Conservation (phyloP, 164 flowering plant genomes). For the Warburgia ugandensis region DNA sequence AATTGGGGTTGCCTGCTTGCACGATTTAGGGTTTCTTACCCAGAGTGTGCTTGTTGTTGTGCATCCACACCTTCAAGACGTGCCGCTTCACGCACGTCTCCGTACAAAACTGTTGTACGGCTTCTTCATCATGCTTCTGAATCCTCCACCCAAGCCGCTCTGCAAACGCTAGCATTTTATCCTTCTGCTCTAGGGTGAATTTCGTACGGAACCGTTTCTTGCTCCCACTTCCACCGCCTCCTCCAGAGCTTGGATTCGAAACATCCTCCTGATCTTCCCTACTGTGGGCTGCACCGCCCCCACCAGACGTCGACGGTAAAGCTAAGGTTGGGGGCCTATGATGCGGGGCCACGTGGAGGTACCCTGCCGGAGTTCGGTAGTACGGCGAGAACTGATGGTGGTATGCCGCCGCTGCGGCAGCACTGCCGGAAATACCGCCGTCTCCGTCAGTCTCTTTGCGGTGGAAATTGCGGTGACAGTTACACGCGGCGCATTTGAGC, state of each 20-base stretch:
- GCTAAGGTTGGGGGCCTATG: constrained; percentile 28
- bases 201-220: constrained; percentile 44
- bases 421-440: background rate
- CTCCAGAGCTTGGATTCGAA: constrained; percentile 24
- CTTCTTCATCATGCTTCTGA: constrained; percentile 34
- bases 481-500: constrained; percentile 65
- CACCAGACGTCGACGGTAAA: constrained; percentile 46
- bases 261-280: constrained; percentile 37
- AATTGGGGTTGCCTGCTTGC: no score
- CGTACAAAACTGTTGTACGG: constrained; percentile 33
- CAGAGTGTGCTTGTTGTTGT: constrained; percentile 34
- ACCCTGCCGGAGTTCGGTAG: constrained; percentile 40
- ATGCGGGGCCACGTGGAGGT: constrained; percentile 30
- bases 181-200: constrained; percentile 45
- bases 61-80: constrained; percentile 52
- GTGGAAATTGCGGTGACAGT: constrained; percentile 78
- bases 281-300: constrained; percentile 29
- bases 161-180: constrained; percentile 39
- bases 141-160: constrained; percentile 45
- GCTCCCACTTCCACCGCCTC: constrained; percentile 9
- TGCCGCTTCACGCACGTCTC: constrained; percentile 34
- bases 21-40: constrained; percentile 14
- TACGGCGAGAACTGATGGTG: constrained; percentile 19
- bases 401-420: no score
- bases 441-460: constrained; percentile 35